Conservation (phyloP, 108 stramenopile species). For the Bacterosira constricta region DNA sequence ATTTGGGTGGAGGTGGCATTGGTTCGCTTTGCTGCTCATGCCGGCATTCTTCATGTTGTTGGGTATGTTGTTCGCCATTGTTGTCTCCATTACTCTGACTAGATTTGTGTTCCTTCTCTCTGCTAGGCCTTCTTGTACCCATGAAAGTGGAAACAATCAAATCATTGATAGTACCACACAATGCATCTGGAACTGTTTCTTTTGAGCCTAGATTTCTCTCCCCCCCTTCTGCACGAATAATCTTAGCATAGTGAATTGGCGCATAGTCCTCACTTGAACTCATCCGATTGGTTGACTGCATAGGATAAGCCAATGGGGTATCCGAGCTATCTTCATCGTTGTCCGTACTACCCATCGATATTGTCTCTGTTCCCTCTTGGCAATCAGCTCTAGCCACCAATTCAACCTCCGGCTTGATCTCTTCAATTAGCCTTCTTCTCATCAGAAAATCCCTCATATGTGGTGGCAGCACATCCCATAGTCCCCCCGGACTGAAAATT, state of each 20-base stretch:
- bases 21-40: not conserved
- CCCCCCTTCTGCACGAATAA: not conserved
- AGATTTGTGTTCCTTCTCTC: not conserved
- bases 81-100: not conserved
- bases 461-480: constrained; percentile 23
- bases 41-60: no score
- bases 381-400: not conserved
- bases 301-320: constrained; percentile 2
- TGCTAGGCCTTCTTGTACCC: not conserved
- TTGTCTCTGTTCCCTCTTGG: not conserved
- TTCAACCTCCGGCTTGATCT: not conserved
- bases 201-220: not conserved
- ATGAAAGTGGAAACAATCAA: not conserved
- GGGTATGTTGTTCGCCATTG: not conserved
- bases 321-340: constrained; percentile 14
- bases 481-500: constrained; percentile 34
- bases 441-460: constrained; percentile 23
- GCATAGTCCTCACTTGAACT: no score
- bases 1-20: not conserved
- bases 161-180: not conserved
- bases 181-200: not conserved
- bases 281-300: not conserved
- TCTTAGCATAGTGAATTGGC: not conserved
- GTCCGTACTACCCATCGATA: not conserved
- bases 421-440: not conserved